phyloP scores from a whole-genome alignment of 495 filamentous ascomycete genomes.

The Clavariopsis aquatica region DNA sequence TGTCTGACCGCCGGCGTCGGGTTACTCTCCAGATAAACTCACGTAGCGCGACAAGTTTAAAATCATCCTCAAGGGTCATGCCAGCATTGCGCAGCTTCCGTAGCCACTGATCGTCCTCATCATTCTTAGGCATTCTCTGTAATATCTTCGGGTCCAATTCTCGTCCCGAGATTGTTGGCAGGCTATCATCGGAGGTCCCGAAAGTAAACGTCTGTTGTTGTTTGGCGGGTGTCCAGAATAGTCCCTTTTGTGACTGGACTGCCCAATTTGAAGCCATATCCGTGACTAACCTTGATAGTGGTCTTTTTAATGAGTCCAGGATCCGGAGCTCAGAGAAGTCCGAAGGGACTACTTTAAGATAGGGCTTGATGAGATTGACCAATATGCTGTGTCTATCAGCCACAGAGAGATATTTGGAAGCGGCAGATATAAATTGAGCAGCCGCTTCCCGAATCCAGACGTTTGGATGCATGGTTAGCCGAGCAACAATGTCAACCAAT shows the following conservation, averaged over 20 bases:
- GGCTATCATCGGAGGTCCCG: constrained; percentile 52
- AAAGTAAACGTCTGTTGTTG: constrained; percentile 67
- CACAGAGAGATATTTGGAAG: constrained; percentile 72
- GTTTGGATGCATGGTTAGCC: constrained; percentile 92
- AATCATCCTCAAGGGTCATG: constrained; percentile 80
- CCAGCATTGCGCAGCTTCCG: constrained; percentile 77
- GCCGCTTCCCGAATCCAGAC: constrained; percentile 92
- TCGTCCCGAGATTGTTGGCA: constrained; percentile 51
- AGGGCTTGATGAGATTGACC: constrained; percentile 74
- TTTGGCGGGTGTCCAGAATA: constrained; percentile 80
- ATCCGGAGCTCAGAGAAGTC: constrained; percentile 70
- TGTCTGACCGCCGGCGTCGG: constrained; percentile 64
- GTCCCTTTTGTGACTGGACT: constrained; percentile 67
- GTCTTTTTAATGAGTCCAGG: constrained; percentile 80
- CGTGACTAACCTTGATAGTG: constrained; percentile 74
- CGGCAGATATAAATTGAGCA: constrained; percentile 74
- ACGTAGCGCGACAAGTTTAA: constrained; percentile 79
- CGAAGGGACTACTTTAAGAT: constrained; percentile 66
- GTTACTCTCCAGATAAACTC: constrained; percentile 92
- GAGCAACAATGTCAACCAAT: constrained; percentile 72
- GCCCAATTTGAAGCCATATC: constrained; percentile 89
- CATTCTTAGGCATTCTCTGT: constrained; percentile 65
- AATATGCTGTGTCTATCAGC: constrained; percentile 84
- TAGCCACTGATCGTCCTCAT: constrained; percentile 98
- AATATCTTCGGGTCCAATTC: constrained; percentile 51